These are phyloP conservation scores for Silybum marianum DNA, from an alignment of 129 eudicot genomes.

Conservation along the genomic window DNA sequence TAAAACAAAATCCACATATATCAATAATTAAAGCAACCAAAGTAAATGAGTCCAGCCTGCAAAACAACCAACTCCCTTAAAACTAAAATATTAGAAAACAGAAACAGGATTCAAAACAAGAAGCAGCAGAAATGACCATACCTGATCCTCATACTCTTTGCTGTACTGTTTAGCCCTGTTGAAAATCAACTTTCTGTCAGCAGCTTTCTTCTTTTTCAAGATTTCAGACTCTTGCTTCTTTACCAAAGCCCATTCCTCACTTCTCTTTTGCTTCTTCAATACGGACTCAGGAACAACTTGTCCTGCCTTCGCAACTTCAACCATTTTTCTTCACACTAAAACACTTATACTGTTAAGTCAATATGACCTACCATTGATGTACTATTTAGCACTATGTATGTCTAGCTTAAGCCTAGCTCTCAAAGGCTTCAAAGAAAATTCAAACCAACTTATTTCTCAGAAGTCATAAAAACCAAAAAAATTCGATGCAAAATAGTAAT, in stretches of 20 bases:
- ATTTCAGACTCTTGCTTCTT: conserved; percentile 54
- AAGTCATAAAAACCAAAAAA: neutral
- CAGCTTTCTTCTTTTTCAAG: conserved; percentile 59
- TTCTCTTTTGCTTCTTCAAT: conserved; percentile 81
- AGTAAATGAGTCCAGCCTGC: neutral
- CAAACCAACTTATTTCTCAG: neutral
- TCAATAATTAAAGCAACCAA: neutral
- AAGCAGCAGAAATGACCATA: neutral
- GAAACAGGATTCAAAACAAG: neutral
- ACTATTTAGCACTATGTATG: neutral
- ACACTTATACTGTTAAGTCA: neutral
- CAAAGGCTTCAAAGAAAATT: neutral
- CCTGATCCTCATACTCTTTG: conserved; percentile 74
- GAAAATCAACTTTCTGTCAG: conserved; percentile 60
- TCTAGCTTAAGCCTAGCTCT: neutral
- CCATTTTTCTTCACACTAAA: conserved; percentile 46
- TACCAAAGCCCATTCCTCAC: conserved; percentile 75
- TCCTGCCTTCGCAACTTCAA: conserved; percentile 44
- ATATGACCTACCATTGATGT: neutral
- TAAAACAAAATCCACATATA: neutral
- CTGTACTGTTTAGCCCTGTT: conserved; percentile 61
- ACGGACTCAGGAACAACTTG: conserved; percentile 65
- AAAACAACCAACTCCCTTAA: neutral
- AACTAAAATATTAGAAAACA: neutral
- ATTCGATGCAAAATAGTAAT: neutral